Evolutionary conservation across 352 stramenopile species (phyloP).

Genomic region (Globisporangium acanthophoron): DNA sequence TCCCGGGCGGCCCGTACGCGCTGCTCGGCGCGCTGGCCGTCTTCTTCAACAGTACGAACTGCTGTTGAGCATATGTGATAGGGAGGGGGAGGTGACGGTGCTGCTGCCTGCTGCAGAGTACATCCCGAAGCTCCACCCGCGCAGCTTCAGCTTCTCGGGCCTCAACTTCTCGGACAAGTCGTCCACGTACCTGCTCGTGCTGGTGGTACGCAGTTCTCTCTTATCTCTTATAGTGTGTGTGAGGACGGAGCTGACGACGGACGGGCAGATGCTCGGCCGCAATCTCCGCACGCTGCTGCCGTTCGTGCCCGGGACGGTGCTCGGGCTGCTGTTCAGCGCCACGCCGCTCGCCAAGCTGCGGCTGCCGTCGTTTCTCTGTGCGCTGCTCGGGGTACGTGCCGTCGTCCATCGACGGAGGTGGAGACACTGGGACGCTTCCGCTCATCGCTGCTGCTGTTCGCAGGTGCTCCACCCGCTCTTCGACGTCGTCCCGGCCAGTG

Average conservation of each 20-base stretch:
- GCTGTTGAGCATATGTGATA: too few relatives aligned
- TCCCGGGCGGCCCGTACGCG: constrained; percentile 65
- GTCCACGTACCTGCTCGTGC: constrained; percentile 61
- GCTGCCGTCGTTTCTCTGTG: constrained; percentile 67
- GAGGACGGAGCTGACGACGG: not conserved
- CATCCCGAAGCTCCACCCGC: constrained; percentile 69
- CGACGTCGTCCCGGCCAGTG: constrained; percentile 68
- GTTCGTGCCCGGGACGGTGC: constrained; percentile 52
- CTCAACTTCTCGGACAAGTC: constrained; percentile 85
- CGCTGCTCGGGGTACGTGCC: constrained; percentile 40
- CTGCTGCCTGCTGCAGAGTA: constrained; percentile 34
- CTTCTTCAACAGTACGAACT: constrained; percentile 67
- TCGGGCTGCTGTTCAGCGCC: constrained; percentile 61
- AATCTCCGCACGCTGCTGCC: constrained; percentile 49
- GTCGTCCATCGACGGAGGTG: not conserved
- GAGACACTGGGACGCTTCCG: not conserved
- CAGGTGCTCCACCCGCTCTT: constrained; percentile 71
- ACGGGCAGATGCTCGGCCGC: constrained; percentile 50
- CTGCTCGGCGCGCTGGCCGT: constrained; percentile 66
- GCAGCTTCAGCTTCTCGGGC: constrained; percentile 48
- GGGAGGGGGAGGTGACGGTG: not conserved
- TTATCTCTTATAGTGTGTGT: too few relatives aligned
- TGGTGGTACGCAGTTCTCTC: constrained; percentile 41
- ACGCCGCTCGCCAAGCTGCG: constrained; percentile 68
- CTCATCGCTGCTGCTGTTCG: not conserved